Evolutionary conservation across 2,329 filamentous ascomycete genomes (phyloP).

Genomic region (Nemania abortiva): DNA sequence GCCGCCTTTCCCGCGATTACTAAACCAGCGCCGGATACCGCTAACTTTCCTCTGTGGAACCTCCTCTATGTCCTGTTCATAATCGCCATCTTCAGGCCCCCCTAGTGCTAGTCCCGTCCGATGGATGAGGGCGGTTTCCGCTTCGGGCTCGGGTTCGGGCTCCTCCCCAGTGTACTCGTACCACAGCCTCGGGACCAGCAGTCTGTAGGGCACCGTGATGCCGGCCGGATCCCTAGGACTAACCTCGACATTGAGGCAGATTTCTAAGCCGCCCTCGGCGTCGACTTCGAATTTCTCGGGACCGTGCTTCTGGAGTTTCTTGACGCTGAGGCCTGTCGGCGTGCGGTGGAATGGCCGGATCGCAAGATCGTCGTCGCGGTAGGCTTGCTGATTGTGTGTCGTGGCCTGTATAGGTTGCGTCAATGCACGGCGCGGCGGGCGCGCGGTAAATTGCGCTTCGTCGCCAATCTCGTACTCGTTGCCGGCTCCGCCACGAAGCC

Average conservation of each 20-base stretch:
- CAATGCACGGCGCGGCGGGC: slow-evolving; percentile 48
- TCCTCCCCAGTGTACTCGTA: slow-evolving; percentile 65
- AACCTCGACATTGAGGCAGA: slow-evolving; percentile 90
- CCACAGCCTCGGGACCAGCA: slow-evolving; percentile 84
- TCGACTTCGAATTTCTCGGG: slow-evolving; percentile 72
- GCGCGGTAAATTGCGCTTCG: slow-evolving; percentile 67
- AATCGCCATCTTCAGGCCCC: slow-evolving; percentile 1
- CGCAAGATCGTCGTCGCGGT: slow-evolving; percentile 8
- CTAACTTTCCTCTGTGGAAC: slow-evolving; percentile 23
- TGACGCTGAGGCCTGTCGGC: slow-evolving; percentile 75
- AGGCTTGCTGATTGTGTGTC: slow-evolving; percentile 34
- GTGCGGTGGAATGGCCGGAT: slow-evolving; percentile 70
- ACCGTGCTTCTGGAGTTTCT: slow-evolving; percentile 66
- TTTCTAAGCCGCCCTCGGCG: slow-evolving; percentile 84
- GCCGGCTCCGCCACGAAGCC: slow-evolving; percentile 47
- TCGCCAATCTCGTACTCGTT: slow-evolving; percentile 67
- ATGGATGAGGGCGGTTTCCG: neutral
- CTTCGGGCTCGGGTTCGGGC: slow-evolving; percentile 1
- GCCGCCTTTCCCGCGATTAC: slow-evolving; percentile 19
- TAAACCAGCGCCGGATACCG: slow-evolving; percentile 31
- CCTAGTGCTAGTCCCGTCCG: slow-evolving; percentile 15
- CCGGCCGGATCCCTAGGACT: slow-evolving; percentile 87
- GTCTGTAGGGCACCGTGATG: slow-evolving; percentile 86
- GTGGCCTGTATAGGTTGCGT: slow-evolving; percentile 44
- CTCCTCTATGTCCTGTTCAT: slow-evolving; percentile 6